Evolutionary conservation across 106 monocot species (phyloP).

Genomic region (Dactylorhiza incarnata): DNA sequence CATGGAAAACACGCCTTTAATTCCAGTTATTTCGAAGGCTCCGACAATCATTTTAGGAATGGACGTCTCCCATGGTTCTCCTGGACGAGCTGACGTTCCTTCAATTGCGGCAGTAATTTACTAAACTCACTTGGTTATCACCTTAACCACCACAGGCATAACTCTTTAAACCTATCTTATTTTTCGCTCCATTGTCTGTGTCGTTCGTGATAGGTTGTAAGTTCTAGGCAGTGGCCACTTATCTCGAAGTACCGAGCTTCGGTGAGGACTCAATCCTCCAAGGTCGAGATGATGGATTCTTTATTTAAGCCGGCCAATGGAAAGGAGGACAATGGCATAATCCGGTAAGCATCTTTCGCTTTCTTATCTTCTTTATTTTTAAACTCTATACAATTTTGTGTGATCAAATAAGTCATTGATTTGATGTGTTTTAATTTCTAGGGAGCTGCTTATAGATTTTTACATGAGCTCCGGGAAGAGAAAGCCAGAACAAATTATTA

Average conservation of each 20-base stretch:
- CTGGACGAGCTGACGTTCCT: conserved; percentile 60
- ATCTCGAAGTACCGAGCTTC: conserved; percentile 84
- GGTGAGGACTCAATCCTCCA: conserved; percentile 78
- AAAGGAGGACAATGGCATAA: conserved; percentile 59
- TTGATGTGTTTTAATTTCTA: conserved; percentile 12
- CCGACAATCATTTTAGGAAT: conserved; percentile 25
- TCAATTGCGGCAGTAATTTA: conserved; percentile 62
- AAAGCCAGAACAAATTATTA: conserved; percentile 78
- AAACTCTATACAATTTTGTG: not conserved
- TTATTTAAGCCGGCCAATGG: conserved; percentile 56
- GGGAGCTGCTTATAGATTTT: conserved; percentile 79
- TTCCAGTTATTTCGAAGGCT: conserved; percentile 15
- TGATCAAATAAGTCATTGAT: not conserved
- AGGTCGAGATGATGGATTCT: conserved; percentile 94
- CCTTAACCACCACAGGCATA: too few relatives aligned
- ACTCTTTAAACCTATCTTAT: not conserved
- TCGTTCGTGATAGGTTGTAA: conserved; percentile 57
- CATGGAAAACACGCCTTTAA: conserved; percentile 33
- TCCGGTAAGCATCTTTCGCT: conserved; percentile 29
- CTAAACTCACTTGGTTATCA: not conserved
- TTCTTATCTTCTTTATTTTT: not conserved
- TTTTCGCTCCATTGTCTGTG: not conserved
- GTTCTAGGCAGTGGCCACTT: conserved; percentile 84
- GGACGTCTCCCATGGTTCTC: conserved; percentile 48
- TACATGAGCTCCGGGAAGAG: conserved; percentile 69